Percentiles rank a stretch among this genome's conserved stretches.
Conservation (phyloP, 768 basidiomycete species). For the Gloeopeniophorella convolvens region DNA sequence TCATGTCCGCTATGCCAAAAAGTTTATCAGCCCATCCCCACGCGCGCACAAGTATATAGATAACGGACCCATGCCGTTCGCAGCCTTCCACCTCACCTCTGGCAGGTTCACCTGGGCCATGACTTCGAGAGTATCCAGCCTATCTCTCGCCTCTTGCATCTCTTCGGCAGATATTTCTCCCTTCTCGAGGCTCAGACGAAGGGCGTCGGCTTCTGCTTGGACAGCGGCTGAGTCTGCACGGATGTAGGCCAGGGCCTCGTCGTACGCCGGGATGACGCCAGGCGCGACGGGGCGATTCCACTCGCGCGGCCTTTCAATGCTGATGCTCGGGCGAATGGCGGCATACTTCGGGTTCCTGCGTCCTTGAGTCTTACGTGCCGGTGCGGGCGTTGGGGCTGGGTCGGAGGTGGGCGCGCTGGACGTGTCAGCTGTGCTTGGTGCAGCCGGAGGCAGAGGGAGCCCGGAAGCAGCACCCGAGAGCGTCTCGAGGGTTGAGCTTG, state of each 20-base stretch:
- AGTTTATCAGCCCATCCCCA: not conserved
- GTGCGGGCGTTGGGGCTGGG: not conserved
- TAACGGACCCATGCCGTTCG: conserved; percentile 68
- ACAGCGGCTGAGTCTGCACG: conserved; percentile 50
- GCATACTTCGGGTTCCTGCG: conserved; percentile 16
- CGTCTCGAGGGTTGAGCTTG: conserved; percentile 13
- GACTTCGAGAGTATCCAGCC: conserved; percentile 55
- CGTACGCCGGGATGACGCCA: conserved; percentile 73
- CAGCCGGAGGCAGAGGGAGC: not conserved
- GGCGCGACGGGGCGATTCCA: conserved; percentile 59
- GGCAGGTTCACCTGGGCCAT: conserved; percentile 85
- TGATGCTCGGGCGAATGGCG: conserved; percentile 45
- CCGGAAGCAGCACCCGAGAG: not conserved
- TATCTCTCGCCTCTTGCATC: conserved; percentile 32
- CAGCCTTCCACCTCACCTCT: conserved; percentile 68
- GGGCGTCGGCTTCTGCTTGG: conserved; percentile 36
- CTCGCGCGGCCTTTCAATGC: conserved; percentile 43
- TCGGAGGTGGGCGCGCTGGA: not conserved
- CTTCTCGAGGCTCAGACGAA: conserved; percentile 27
- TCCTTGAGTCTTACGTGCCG: conserved; percentile 1
- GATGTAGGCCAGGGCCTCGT: conserved; percentile 74
- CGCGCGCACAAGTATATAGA: not conserved
- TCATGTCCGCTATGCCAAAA: conserved; percentile 50
- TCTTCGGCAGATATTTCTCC: conserved; percentile 14
- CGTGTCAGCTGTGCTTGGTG: not conserved